Conservation (phyloP, 179 eudicot genomes). For the Corrigiola litoralis region DNA sequence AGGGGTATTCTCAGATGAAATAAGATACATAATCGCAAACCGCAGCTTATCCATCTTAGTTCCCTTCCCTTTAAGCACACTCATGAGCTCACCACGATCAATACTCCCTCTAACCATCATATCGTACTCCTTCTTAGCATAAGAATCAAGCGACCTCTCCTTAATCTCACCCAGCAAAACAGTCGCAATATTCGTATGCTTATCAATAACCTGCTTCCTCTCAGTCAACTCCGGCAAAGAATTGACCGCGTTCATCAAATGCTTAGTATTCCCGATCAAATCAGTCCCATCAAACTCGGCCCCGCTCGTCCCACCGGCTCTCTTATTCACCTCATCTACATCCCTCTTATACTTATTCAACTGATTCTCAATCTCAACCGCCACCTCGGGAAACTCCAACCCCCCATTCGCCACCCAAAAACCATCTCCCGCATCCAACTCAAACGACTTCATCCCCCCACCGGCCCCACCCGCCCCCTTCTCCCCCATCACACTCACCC, state of each 20-base stretch:
- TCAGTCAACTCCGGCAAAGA: slow-evolving; percentile 93
- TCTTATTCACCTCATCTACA: slow-evolving; percentile 84
- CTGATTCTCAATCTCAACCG: slow-evolving; percentile 93
- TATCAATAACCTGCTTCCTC: slow-evolving; percentile 84
- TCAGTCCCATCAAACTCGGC: slow-evolving; percentile 92
- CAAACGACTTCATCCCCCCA: slow-evolving; percentile 72
- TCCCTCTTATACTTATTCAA: slow-evolving; percentile 81
- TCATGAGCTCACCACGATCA: slow-evolving; percentile 66
- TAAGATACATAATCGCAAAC: slow-evolving; percentile 87
- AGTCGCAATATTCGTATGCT: slow-evolving; percentile 91
- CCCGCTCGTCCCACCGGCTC: slow-evolving; percentile 79
- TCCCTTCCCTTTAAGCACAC: slow-evolving; percentile 86
- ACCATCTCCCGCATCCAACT: slow-evolving; percentile 65
- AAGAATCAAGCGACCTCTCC: slow-evolving; percentile 84
- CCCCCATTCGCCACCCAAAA: slow-evolving; percentile 81
- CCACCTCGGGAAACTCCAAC: slow-evolving; percentile 90
- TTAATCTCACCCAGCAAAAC: slow-evolving; percentile 86
- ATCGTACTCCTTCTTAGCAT: slow-evolving; percentile 78
- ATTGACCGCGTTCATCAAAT: slow-evolving; percentile 91
- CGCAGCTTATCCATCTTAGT: slow-evolving; percentile 72
- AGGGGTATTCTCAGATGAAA: slow-evolving; percentile 69
- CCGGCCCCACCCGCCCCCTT: too few species aligned
- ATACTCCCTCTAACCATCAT: slow-evolving; percentile 94
- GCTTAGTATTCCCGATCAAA: slow-evolving; percentile 85
- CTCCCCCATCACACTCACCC: slow-evolving; percentile 74